These are phyloP conservation scores for Anethum foeniculum DNA, from an alignment of 140 eudicot species.

Conservation along the genomic window DNA sequence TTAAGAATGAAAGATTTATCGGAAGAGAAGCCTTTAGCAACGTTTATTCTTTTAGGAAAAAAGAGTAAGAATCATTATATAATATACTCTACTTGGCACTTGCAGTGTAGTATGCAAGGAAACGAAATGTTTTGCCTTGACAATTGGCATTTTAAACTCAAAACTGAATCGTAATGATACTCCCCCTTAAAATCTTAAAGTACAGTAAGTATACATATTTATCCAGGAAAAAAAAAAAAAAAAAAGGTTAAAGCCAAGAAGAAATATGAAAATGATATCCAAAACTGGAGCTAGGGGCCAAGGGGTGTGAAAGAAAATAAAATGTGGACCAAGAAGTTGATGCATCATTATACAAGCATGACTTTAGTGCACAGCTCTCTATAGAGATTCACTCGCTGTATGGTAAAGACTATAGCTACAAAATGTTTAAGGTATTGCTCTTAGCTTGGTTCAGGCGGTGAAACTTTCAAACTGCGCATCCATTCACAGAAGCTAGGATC, in stretches of 20 bases:
- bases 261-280: not conserved
- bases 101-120: not conserved
- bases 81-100: not conserved
- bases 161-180: not conserved
- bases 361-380: not conserved
- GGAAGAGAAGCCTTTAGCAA: not conserved
- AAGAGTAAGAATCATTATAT: not conserved
- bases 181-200: not conserved
- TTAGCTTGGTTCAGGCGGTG: constrained; percentile 77
- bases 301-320: not conserved
- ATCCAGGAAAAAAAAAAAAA: not conserved
- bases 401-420: not conserved
- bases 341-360: not conserved
- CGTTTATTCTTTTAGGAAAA: not conserved
- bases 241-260: not conserved
- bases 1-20: not conserved
- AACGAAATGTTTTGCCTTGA: not conserved
- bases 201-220: constrained; percentile 9
- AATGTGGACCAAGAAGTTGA: not conserved
- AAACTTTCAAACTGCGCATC: constrained; percentile 84
- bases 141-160: not conserved
- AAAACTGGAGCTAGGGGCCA: not conserved
- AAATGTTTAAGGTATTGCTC: not conserved
- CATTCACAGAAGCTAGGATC: constrained; percentile 96
- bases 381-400: not conserved